Base-by-base conservation (phyloP, 1,284 basidiomycete genomes). In the Puccinia coronata region DNA sequence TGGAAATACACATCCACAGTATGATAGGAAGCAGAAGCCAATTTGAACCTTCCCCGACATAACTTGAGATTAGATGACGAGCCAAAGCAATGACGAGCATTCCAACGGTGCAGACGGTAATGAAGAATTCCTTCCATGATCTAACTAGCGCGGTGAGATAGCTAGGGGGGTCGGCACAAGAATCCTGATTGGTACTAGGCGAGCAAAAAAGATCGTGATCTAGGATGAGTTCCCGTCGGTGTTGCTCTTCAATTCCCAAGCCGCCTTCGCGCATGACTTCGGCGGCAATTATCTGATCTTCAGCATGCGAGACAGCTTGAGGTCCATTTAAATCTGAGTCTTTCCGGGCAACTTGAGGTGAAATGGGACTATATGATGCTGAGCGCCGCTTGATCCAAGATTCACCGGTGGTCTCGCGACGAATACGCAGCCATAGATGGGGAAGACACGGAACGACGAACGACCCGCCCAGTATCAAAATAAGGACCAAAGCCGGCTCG, bases 401-500 rank as follows among this genome's bases (percentile, higher is more conserved):
- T 18, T 43, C 43, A 9, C 8, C 23, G 1, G 5, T 3, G 36
- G 5, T 63, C 61, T 6, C 39, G 18, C 61, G 16, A n/a, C 61
- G 18, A 4, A 63, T 41, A 23, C 61, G 36, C 36, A 23, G 18
- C 41, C 57, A 57, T 39, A 59, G 12, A 59, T 57, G 55, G n/a
- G 55, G 43, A n/a, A 75, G 53, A 39, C 20, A 57, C 34, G 71
- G 71, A 4, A 73, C n/a, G 34, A 73, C 36, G 36, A 65, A 79
- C 36, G 81, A 79, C 31, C 43, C 76, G 34, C 41, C 53, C 28
- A 39, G 55, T 34, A 72, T 9, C 16, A 67, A 55, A 80, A 82
- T 6, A 82, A 83, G 18, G 78, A 83, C 47, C 83, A 83, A 6
- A 78, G 83, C 0, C 77, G 83, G 20, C 82, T 83, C 43, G 82